Evolutionary conservation across 2,329 filamentous ascomycete species (phyloP), one percentile per base, ranked within the genome.

Genomic region (Fusarium sp.): DNA sequence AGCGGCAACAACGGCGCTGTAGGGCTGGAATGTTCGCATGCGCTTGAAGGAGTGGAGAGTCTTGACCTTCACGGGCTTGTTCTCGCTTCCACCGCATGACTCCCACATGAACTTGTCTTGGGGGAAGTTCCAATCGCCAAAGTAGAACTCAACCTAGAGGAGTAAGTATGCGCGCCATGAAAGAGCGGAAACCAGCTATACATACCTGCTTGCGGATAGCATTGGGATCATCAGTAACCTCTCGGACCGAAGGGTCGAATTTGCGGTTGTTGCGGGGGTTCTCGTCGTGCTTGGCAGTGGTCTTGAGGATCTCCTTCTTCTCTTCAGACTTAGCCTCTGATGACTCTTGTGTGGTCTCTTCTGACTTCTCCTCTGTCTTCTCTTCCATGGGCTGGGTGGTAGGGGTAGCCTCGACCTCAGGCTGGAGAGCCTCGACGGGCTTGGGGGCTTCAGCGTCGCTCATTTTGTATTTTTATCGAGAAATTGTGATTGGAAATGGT

Each of bases 1-100:
- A 37, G 96, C 95, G 56, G 90, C 89, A 65, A 98, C 90, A 45
- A 99, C 88, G 60, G 92, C 91, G 59, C 88, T 90, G 83, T 94
- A 94, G 44, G 94, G 93, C 82, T 96, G 90, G 88, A 98, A 99
- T 76, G 91, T 92, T 73, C 90, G 91, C 97, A 99, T 99, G 80
- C 97, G 94, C 83, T 94, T 95, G 87, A 99, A 99, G 54, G 84
- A 90, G 85, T 91, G 89, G 72, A 99, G 89, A 67, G 90, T 87
- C 76, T 90, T 90, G 73, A 99, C 85, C 24, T 90, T 84, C 40
- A 99, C 90, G 45, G 94, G 87, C 80, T 92, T 91, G 85, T 98
- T 97, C 76, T 91, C 87, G 70, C 88, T 85, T 61, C 95, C 95
- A 41, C 90, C 91, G 58, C 93, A 92, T 76, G 90, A 86, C 69